A percentile compares a stretch with the other conserved stretches of the same genome.
Evolutionary conservation across 768 basidiomycete genomes (phyloP).

Genomic region (Suillus placidus): DNA sequence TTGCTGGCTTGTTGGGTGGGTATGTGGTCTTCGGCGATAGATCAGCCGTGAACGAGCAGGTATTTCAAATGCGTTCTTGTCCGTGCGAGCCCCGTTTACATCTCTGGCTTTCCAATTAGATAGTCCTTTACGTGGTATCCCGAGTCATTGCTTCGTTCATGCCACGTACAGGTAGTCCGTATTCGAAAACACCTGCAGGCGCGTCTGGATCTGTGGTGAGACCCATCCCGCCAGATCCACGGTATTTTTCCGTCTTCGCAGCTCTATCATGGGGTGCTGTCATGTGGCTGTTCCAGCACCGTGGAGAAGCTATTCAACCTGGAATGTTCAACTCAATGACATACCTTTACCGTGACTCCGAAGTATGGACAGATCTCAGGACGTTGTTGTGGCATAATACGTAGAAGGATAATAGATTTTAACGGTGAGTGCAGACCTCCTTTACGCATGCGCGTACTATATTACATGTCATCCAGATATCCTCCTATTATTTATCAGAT

Average conservation of each 20-base stretch:
- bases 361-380: constrained; percentile 77
- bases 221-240: constrained; percentile 82
- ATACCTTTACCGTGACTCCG: constrained; percentile 94
- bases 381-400: constrained; percentile 93
- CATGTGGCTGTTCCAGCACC: constrained; percentile 93
- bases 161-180: constrained; percentile 68
- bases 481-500: constrained; percentile 16
- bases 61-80: constrained; percentile 29
- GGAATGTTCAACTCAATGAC: constrained; percentile 97
- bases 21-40: constrained; percentile 87
- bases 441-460: background rate
- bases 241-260: constrained; percentile 85
- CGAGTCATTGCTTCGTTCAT: constrained; percentile 91
- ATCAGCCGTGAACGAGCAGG: constrained; percentile 91
- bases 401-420: constrained; percentile 34
- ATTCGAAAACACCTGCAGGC: constrained; percentile 48
- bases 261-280: constrained; percentile 93
- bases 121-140: constrained; percentile 94
- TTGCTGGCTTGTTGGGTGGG: constrained; percentile 91
- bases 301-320: constrained; percentile 89
- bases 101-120: constrained; percentile 48
- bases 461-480: constrained; percentile 21
- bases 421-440: background rate
- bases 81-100: constrained; percentile 10
- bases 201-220: constrained; percentile 48